Evolutionary conservation across 768 basidiomycete genomes (phyloP).

Genomic region (Kwoniella botswanensis): DNA sequence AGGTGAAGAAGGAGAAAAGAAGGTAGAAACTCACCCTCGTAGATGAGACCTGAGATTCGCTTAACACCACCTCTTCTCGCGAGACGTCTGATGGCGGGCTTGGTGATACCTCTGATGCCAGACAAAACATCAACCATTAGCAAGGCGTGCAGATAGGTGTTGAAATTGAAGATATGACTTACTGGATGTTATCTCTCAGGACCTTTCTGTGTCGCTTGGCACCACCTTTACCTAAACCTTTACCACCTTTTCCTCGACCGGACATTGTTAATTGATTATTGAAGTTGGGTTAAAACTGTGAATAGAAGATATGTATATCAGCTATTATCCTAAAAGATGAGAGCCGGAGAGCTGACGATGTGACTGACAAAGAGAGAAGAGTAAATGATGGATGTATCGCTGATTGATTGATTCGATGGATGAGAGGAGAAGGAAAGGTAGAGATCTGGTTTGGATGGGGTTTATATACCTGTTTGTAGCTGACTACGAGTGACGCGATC

Average conservation of each 20-base stretch:
- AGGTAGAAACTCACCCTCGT: slow-evolving; percentile 40
- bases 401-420: slow-evolving; percentile 10
- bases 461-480: slow-evolving; percentile 3
- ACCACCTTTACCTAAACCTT: slow-evolving; percentile 62
- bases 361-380: slow-evolving; percentile 9
- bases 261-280: slow-evolving; percentile 54
- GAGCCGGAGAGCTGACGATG: not conserved
- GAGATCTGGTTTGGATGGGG: not conserved
- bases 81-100: slow-evolving; percentile 65
- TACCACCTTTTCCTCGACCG: slow-evolving; percentile 61
- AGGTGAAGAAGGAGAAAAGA: not conserved
- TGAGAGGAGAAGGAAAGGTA: slow-evolving; percentile 8
- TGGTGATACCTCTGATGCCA: slow-evolving; percentile 61
- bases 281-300: slow-evolving; percentile 10
- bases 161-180: slow-evolving; percentile 13
- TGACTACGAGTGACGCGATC: slow-evolving; percentile 3
- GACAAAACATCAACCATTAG: not conserved
- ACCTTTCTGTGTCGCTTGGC: slow-evolving; percentile 62
- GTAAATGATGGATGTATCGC: not conserved
- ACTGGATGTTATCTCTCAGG: slow-evolving; percentile 61
- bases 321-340: not conserved
- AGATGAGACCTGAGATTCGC: slow-evolving; percentile 61
- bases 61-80: slow-evolving; percentile 66
- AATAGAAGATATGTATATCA: not conserved
- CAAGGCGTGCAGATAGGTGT: not conserved